Evolutionary conservation across 1,284 basidiomycete species (phyloP).

Genomic region (Ustilago tritici): DNA sequence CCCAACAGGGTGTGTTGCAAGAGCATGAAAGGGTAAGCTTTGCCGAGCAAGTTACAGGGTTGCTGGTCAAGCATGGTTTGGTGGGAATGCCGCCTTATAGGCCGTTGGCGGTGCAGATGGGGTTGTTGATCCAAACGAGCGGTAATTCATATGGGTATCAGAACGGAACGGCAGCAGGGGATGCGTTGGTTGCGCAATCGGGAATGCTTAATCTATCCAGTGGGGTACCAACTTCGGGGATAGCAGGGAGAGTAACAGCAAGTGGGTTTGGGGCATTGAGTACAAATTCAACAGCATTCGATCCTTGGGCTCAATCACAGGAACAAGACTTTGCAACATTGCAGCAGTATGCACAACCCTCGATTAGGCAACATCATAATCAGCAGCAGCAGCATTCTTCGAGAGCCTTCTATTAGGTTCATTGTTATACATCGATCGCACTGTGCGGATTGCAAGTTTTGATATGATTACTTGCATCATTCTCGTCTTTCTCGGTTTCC

Average conservation of each 20-base stretch:
- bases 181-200: constrained; percentile 15
- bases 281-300: background rate
- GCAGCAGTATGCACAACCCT: background rate
- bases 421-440: background rate
- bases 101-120: constrained; percentile 90
- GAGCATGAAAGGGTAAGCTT: constrained; percentile 78
- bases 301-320: background rate
- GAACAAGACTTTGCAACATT: background rate
- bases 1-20: constrained; percentile 73
- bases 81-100: constrained; percentile 77
- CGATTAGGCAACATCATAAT: background rate
- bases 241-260: background rate
- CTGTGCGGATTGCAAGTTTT: background rate
- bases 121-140: constrained; percentile 71
- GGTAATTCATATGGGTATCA: background rate
- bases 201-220: constrained; percentile 7
- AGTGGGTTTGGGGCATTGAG: background rate
- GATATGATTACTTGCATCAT: background rate
- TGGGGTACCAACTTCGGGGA: background rate
- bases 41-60: constrained; percentile 73
- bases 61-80: constrained; percentile 60
- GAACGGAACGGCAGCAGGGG: background rate
- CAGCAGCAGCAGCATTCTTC: background rate
- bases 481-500: background rate
- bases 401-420: background rate